Base-by-base conservation (phyloP, 2,329 filamentous ascomycete species). In the Fusarium succisae region DNA sequence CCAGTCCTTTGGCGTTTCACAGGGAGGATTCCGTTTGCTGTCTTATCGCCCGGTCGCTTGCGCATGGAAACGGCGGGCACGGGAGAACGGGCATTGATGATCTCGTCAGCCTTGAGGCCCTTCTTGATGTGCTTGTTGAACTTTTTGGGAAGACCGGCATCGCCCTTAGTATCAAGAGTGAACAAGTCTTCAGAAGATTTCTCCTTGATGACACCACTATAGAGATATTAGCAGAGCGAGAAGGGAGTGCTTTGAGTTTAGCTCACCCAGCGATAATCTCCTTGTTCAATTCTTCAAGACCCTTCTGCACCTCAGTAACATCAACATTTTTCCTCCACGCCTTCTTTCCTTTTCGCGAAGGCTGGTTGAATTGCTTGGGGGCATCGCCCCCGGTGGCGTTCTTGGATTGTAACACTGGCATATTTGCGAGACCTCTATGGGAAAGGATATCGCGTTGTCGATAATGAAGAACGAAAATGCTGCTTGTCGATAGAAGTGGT, bases 261-360 rank as follows among this genome's bases (percentile, higher is more conserved):
- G 24, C 86, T 69, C 87, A 96, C 94, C 96, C 96, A 86, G 92
- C 89, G 76, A 97, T 96, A 70, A 98, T 92, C 85, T 98, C 93
- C 67, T 97, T 93, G 79, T 96, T 94, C 75, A 97, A 86, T 79
- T 93, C 89, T 72, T 95, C 92, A 39, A 99, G 89, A 69, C 96
- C 96, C 61, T 92, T 86, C 78, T 96, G 89, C 32, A 99, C 90
- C 72, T 97, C 92, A 35, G 94, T 92, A 71, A 98, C 90, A 84
- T 99, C 94, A 83, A 99, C 94, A 85, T 99, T 98, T 83, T 98
- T 99, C 80, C 96, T 90, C 96, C 96, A 99, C 38, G 96, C 96
- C 86, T 97, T 98, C 85, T 98, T 98, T 78, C 97, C 96, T 83
- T 99, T 99, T 81, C 96, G 90, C 10, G 96, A 98, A 32, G 95